Evolutionary conservation across 2,329 filamentous ascomycete genomes (phyloP).

Genomic region (Penicillium sp.): DNA sequence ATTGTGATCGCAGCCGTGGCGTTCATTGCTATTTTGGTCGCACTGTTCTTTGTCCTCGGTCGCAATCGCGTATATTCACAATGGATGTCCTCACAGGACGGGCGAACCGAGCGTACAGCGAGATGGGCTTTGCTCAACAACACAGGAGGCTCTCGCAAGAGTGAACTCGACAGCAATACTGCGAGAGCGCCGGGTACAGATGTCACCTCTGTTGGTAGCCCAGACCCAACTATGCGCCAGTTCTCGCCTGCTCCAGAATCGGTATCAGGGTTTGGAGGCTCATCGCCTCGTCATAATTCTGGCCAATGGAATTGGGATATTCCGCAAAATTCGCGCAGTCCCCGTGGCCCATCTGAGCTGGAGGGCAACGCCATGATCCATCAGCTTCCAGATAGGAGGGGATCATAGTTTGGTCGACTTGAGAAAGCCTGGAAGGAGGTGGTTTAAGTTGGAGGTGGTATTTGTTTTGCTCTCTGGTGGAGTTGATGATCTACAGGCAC

Average conservation of each 20-base stretch:
- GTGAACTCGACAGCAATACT: slow-evolving; percentile 22
- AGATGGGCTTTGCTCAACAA: slow-evolving; percentile 40
- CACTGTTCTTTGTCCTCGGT: slow-evolving; percentile 44
- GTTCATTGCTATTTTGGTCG: slow-evolving; percentile 55
- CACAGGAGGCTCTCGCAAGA: slow-evolving; percentile 25
- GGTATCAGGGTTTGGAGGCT: slow-evolving; percentile 7
- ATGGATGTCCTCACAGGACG: slow-evolving; percentile 44
- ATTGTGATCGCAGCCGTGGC: slow-evolving; percentile 62
- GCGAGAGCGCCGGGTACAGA: slow-evolving; percentile 15
- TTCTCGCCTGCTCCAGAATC: slow-evolving; percentile 14
- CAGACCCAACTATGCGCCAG: slow-evolving; percentile 16
- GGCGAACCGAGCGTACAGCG: slow-evolving; percentile 40
- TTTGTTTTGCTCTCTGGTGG: not conserved
- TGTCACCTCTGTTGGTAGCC: slow-evolving; percentile 15
- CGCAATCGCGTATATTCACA: slow-evolving; percentile 44
- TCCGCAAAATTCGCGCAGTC: slow-evolving; percentile 5
- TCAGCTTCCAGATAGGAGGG: slow-evolving; percentile 13
- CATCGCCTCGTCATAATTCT: slow-evolving; percentile 13
- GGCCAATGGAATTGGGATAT: slow-evolving; percentile 29
- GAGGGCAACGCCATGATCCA: slow-evolving; percentile 22
- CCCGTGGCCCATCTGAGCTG: slow-evolving; percentile 25
- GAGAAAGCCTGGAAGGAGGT: not conserved
- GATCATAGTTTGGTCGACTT: not conserved
- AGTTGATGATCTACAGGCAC: not conserved
- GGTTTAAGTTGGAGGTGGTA: not conserved